These are phyloP conservation scores for Cyclocybe cylindracea DNA, from an alignment of 768 basidiomycete species.

Conservation along the genomic window DNA sequence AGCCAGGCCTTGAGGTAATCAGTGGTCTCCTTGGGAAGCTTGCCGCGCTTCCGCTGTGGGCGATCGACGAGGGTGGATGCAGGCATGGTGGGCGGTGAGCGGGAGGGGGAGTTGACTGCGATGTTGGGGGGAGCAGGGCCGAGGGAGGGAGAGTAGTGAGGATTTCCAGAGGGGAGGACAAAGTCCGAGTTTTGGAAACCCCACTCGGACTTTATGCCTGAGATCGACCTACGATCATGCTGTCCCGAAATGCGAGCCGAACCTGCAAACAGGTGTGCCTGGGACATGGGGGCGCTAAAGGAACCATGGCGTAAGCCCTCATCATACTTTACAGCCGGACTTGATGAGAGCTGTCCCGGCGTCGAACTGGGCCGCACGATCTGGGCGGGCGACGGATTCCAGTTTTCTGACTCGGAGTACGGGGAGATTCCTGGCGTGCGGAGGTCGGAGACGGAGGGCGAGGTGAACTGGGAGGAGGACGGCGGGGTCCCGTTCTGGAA, in stretches of 20 bases:
- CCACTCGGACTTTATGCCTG: constrained; percentile 72
- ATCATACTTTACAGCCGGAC: constrained; percentile 65
- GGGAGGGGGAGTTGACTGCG: constrained; percentile 47
- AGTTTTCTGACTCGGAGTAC: constrained; percentile 53
- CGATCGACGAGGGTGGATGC: constrained; percentile 69
- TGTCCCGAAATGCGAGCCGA: constrained; percentile 74
- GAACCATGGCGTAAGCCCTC: constrained; percentile 70
- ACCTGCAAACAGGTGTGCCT: constrained; percentile 64
- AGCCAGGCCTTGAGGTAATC: constrained; percentile 90
- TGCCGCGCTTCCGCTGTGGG: constrained; percentile 80
- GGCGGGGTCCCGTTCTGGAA: constrained; percentile 54
- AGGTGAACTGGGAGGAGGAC: constrained; percentile 48
- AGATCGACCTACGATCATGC: constrained; percentile 58
- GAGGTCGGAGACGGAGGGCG: constrained; percentile 46
- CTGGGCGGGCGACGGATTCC: constrained; percentile 53
- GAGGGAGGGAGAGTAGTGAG: constrained; percentile 45
- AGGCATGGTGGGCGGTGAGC: constrained; percentile 49
- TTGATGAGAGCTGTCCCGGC: constrained; percentile 52
- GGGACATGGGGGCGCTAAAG: constrained; percentile 58
- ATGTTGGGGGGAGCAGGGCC: constrained; percentile 43
- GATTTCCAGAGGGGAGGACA: constrained; percentile 44
- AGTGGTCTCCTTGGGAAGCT: constrained; percentile 88
- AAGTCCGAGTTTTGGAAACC: constrained; percentile 63
- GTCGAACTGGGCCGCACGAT: constrained; percentile 73
- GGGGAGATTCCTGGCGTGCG: constrained; percentile 46